Evolutionary conservation across 306 rosid genomes (phyloP), one percentile per base, ranked within the genome.

Genomic region (Abrus pulchellus): DNA sequence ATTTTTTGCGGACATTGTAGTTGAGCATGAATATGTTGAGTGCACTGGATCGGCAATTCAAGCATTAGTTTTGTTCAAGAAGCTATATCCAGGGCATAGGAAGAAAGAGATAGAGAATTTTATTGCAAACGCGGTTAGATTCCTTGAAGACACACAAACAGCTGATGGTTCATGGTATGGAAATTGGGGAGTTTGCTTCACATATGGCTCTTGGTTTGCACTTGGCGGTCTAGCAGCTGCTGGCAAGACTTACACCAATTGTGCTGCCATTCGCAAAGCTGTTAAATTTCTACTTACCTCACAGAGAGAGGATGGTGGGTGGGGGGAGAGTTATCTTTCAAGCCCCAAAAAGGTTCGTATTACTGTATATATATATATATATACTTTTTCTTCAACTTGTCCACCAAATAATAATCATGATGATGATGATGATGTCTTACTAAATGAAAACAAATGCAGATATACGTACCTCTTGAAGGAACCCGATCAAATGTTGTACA

Each of bases 251-350:
- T 92, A 79, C 53, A 40, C 61, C 60, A 77, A 85, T 28, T 84
- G 85, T 45, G 36, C 64, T 59, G 65, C 93, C 10, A 83, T 89
- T 41, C 87, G 90, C 7, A 92, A 77, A 72, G 92, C 79, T 0
- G 89, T 87, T 1, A 13, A 78, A 1, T 92, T 92, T 82, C 78
- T 92, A 29, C 90, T 92, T 27, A 38, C 38, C 12, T 33, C 73
- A 10, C 94, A 89, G 28, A 82, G 80, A 34, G 82, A 86, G 0
- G 83, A 92, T 28, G 97, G 97, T 47, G 97, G 97, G 0, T 92
- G 97, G 97, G 94, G 90, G 5, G 97, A 92, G 56, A 89, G 94
- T 40, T 87, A 89, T 67, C 83, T 87, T 47, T 92, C 92, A 41
- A 66, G 92, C 50, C 90, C 90, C 0, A 63, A 77, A 77, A 85